phyloP scores from a whole-genome alignment of 2,329 filamentous ascomycete genomes.

The Volutella citrinella region DNA sequence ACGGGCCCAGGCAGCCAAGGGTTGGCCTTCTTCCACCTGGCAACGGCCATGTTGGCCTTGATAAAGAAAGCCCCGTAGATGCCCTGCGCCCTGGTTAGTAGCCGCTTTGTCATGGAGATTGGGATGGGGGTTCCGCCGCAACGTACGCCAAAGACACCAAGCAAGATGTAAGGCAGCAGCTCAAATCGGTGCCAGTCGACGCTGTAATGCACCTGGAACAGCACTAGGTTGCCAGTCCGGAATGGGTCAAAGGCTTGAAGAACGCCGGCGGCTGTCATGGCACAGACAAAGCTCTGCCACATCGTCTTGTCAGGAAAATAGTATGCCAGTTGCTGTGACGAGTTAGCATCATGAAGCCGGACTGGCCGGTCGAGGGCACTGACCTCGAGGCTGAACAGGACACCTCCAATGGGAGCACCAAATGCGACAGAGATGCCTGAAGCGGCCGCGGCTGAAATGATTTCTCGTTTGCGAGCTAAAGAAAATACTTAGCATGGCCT shows the following conservation, averaged over 20 bases:
- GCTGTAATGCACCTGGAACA: conserved; percentile 94
- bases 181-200: conserved; percentile 94
- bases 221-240: conserved; percentile 87
- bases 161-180: conserved; percentile 78
- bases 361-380: conserved; percentile 5
- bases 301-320: conserved; percentile 99
- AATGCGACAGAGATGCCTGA: conserved; percentile 93
- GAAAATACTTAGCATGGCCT: too few relatives aligned
- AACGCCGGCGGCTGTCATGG: conserved; percentile 96
- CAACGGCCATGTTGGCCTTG: conserved; percentile 85
- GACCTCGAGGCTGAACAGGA: conserved; percentile 91
- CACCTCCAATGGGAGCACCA: conserved; percentile 88
- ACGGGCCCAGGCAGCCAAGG: conserved; percentile 70
- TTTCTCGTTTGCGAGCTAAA: conserved; percentile 91
- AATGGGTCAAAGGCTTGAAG: conserved; percentile 93
- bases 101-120: background rate
- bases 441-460: conserved; percentile 87
- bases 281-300: conserved; percentile 99
- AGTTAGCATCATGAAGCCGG: conserved; percentile 14
- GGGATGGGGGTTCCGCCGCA: background rate
- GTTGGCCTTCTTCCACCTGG: conserved; percentile 70
- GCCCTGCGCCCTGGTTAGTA: conserved; percentile 47
- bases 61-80: conserved; percentile 94
- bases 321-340: conserved; percentile 77
- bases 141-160: conserved; percentile 75